phyloP scores from a whole-genome alignment of 2,329 filamentous ascomycete genomes.

The Trichoderma harzianum region DNA sequence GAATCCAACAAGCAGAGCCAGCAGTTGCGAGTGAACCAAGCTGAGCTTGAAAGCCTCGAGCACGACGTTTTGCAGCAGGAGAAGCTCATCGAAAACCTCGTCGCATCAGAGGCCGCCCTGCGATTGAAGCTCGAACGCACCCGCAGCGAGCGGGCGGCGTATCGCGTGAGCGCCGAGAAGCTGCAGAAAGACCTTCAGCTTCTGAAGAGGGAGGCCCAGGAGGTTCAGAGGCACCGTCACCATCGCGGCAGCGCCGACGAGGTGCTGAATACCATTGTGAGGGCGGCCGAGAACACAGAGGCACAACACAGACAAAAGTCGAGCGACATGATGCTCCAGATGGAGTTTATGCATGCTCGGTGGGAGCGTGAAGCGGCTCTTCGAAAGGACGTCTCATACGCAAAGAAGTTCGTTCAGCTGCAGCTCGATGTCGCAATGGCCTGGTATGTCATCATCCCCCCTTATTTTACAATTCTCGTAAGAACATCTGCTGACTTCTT shows the following conservation, averaged over 20 bases:
- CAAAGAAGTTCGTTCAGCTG: slow-evolving; percentile 78
- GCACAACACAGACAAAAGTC: slow-evolving; percentile 71
- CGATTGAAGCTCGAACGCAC: slow-evolving; percentile 66
- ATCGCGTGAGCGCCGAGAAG: slow-evolving; percentile 53
- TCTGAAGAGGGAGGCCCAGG: slow-evolving; percentile 35
- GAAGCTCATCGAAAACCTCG: slow-evolving; percentile 56
- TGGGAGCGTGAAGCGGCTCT: slow-evolving; percentile 78
- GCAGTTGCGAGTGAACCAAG: slow-evolving; percentile 60
- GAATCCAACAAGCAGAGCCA: slow-evolving; percentile 53
- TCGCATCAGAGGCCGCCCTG: slow-evolving; percentile 56
- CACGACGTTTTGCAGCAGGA: slow-evolving; percentile 69
- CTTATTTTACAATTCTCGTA: too few species aligned
- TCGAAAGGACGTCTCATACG: slow-evolving; percentile 75
- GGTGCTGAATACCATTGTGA: slow-evolving; percentile 57
- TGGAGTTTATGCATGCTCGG: slow-evolving; percentile 82
- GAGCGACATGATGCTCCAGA: slow-evolving; percentile 80
- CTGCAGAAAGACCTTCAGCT: slow-evolving; percentile 50
- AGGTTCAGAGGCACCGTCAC: slow-evolving; percentile 24
- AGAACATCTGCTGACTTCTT: too few species aligned
- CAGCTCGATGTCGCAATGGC: slow-evolving; percentile 80
- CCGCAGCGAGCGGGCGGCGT: slow-evolving; percentile 61
- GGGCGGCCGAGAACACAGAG: slow-evolving; percentile 59
- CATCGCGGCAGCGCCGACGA: slow-evolving; percentile 30
- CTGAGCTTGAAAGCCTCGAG: slow-evolving; percentile 66
- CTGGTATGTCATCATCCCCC: too few species aligned